phyloP scores from a whole-genome alignment of 169 alveolate genomes.

The Cryptosporidium sp. region DNA sequence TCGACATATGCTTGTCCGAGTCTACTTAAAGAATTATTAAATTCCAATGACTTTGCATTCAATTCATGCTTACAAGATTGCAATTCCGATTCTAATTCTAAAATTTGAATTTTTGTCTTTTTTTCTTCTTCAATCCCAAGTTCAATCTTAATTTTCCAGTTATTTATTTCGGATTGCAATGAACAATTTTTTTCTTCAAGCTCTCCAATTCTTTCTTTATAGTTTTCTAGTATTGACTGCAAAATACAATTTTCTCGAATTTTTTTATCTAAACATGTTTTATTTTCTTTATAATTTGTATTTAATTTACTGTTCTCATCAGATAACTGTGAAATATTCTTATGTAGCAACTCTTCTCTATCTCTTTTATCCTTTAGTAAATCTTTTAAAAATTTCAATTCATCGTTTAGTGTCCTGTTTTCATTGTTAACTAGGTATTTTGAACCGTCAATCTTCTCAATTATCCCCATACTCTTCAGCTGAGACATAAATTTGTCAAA shows the following conservation, averaged over 20 bases:
- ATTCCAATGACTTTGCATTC: constrained; percentile 24
- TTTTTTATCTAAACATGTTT: constrained; percentile 7
- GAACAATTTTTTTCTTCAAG: constrained; percentile 40
- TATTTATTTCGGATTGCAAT: constrained; percentile 10
- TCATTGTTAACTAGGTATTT: constrained; percentile 17
- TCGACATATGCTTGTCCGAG: constrained; percentile 72
- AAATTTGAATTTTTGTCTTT: neutral
- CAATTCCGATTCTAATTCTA: constrained; percentile 8
- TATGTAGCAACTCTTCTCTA: constrained; percentile 49
- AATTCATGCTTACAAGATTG: constrained; percentile 21
- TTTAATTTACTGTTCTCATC: constrained; percentile 37
- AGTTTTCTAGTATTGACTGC: constrained; percentile 56
- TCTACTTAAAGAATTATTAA: constrained; percentile 54
- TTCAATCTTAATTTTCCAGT: constrained; percentile 1
- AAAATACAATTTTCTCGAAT: constrained; percentile 42
- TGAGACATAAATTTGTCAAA: constrained; percentile 31
- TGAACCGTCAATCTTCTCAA: constrained; percentile 34
- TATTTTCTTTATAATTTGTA: constrained; percentile 8
- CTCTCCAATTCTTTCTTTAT: constrained; percentile 25
- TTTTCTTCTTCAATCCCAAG: neutral
- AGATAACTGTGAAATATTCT: constrained; percentile 13
- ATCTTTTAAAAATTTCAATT: constrained; percentile 33
- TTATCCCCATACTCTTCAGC: constrained; percentile 32
- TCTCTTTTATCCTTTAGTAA: constrained; percentile 65
- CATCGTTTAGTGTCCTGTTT: constrained; percentile 40